Evolutionary conservation across 1,139 yeast genomes (phyloP).

Genomic region (Blastobotrys arbuscula): DNA sequence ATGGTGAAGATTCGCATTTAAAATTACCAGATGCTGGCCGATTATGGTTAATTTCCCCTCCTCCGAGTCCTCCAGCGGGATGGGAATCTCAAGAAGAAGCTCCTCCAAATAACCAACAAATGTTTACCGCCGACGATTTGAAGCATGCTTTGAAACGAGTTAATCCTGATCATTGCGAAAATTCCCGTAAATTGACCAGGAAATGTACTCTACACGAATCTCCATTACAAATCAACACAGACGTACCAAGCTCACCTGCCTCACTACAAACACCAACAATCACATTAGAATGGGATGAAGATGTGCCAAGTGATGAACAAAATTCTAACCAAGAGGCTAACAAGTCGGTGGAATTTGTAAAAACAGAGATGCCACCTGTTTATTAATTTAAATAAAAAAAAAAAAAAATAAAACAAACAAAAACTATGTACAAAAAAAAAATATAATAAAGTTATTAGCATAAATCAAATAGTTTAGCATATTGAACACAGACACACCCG

Average conservation of each 20-base stretch:
- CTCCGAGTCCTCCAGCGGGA: constrained; percentile 42
- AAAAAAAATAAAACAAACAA: no score
- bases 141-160: constrained; percentile 18
- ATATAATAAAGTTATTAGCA: not conserved
- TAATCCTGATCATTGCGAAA: not conserved
- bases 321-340: constrained; percentile 10
- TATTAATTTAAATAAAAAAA: not conserved
- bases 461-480: not conserved
- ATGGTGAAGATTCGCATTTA: constrained; percentile 23
- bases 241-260: constrained; percentile 3
- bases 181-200: constrained; percentile 17
- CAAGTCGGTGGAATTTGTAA: constrained; percentile 11
- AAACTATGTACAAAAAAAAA: constrained; percentile 1
- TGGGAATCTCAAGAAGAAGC: constrained; percentile 37
- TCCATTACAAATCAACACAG: constrained; percentile 6
- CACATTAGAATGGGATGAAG: constrained; percentile 32
- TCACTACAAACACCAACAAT: constrained; percentile 25
- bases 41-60: constrained; percentile 40
- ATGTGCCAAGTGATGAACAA: constrained; percentile 24
- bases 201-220: constrained; percentile 24
- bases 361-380: constrained; percentile 24
- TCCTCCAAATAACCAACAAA: constrained; percentile 33
- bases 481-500: not conserved
- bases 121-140: constrained; percentile 16
- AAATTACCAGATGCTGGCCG: constrained; percentile 38